Evolutionary conservation across 2,329 filamentous ascomycete genomes (phyloP).

Genomic region (Diplodia sapinea): DNA sequence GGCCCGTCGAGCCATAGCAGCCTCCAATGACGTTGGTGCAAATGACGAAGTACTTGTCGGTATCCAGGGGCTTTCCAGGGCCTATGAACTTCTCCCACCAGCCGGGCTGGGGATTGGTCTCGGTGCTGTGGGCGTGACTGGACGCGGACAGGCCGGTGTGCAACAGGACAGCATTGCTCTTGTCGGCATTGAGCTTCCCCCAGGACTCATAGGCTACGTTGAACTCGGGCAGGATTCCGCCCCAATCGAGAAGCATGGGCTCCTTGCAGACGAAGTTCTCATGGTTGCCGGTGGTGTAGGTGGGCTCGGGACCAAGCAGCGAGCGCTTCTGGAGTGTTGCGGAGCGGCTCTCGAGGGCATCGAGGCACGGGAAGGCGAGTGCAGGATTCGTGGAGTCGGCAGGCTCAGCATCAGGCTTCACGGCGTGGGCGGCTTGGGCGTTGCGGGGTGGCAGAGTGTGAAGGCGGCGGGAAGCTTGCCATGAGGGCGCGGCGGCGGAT

Average conservation of each 20-base stretch:
- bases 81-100: slow-evolving; percentile 99
- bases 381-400: slow-evolving; percentile 48
- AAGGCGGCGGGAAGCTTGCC: slow-evolving; percentile 19
- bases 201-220: slow-evolving; percentile 93
- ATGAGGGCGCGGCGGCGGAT: slow-evolving; percentile 14
- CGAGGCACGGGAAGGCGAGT: slow-evolving; percentile 50
- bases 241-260: slow-evolving; percentile 88
- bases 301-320: slow-evolving; percentile 81
- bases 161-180: slow-evolving; percentile 86
- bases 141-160: slow-evolving; percentile 97
- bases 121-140: slow-evolving; percentile 94
- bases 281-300: slow-evolving; percentile 90
- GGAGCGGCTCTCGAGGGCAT: slow-evolving; percentile 56
- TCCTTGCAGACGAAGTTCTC: slow-evolving; percentile 74
- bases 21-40: slow-evolving; percentile 97
- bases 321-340: slow-evolving; percentile 73
- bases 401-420: slow-evolving; percentile 35
- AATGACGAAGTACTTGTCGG: slow-evolving; percentile 87
- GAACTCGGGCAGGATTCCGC: slow-evolving; percentile 86
- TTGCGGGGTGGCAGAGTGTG: slow-evolving; percentile 19
- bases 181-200: slow-evolving; percentile 79
- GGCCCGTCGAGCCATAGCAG: slow-evolving; percentile 94
- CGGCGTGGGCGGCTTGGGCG: slow-evolving; percentile 16
- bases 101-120: slow-evolving; percentile 81
- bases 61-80: slow-evolving; percentile 82